Percentiles rank a stretch among this genome's conserved stretches.
These are phyloP conservation scores for Chlorella ohadii DNA, from an alignment of 139 green algal genomes.

Conservation along the genomic window DNA sequence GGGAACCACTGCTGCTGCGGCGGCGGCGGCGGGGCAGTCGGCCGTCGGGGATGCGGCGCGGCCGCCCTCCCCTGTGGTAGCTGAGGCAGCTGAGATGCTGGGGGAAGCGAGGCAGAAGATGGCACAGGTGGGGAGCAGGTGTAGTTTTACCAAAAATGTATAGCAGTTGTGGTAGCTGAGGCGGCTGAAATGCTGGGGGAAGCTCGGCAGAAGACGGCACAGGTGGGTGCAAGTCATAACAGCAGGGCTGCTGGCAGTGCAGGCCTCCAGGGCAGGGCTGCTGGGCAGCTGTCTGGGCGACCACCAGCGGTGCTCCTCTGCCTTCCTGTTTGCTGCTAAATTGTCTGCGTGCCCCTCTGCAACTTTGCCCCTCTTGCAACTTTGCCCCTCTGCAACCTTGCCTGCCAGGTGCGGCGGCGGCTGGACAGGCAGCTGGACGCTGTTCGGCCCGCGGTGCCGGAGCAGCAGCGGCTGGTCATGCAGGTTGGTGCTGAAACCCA, in stretches of 20 bases:
- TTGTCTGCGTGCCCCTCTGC: no score
- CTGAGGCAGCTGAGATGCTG: slow-evolving; percentile 29
- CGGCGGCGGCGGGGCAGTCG: neutral
- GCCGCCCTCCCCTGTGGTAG: neutral
- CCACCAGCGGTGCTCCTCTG: no score
- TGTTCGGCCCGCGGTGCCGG: slow-evolving; percentile 39
- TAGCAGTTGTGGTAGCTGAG: slow-evolving; percentile 4
- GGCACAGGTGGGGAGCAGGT: neutral
- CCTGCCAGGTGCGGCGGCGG: neutral
- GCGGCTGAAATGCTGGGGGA: slow-evolving; percentile 27
- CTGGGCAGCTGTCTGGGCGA: no score
- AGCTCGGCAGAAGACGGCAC: neutral
- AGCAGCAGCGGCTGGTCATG: slow-evolving; percentile 10
- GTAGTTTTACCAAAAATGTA: no score
- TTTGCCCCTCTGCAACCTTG: no score
- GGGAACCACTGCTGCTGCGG: neutral
- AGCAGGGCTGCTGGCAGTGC: no score
- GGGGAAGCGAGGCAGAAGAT: neutral
- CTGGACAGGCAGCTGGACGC: slow-evolving; percentile 33
- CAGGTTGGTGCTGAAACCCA: neutral
- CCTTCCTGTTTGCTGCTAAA: no score
- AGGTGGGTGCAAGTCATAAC: no score
- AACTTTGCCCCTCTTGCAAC: no score
- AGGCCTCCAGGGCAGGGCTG: no score
- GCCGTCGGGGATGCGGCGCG: neutral